Evolutionary conservation across 2,329 filamentous ascomycete species (phyloP).

Genomic region (Clathrospora elynae): DNA sequence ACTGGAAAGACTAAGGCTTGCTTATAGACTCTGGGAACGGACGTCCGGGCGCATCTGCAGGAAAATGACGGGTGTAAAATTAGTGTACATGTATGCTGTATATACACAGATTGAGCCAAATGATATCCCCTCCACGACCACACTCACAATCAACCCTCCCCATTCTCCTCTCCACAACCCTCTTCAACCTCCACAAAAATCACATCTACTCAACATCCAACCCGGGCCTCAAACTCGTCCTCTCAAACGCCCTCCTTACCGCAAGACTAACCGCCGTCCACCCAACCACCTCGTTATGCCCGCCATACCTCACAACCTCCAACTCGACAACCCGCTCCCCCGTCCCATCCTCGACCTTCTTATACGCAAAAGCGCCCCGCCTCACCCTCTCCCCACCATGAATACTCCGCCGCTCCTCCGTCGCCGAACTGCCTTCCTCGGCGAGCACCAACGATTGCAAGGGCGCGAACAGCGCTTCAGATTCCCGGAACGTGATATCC

Average conservation of each 20-base stretch:
- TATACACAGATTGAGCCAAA: constrained; percentile 12
- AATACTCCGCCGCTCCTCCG: constrained; percentile 40
- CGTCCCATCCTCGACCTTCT: constrained; percentile 37
- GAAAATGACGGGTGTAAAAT: constrained; percentile 14
- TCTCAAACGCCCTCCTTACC: constrained; percentile 68
- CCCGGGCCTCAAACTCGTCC: constrained; percentile 41
- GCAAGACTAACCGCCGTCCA: constrained; percentile 68
- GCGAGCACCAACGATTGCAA: constrained; percentile 38
- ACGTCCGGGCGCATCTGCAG: constrained; percentile 18
- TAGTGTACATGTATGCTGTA: constrained; percentile 27
- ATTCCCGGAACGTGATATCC: constrained; percentile 79
- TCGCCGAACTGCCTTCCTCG: constrained; percentile 30
- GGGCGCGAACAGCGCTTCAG: constrained; percentile 44
- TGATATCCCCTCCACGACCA: constrained; percentile 21
- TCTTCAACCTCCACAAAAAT: constrained; percentile 3
- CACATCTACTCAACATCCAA: constrained; percentile 34
- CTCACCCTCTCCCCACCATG: constrained; percentile 39
- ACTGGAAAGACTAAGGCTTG: constrained; percentile 17
- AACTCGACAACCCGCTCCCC: constrained; percentile 45
- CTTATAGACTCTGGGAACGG: constrained; percentile 31
- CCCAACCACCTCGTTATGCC: constrained; percentile 71
- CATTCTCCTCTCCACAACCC: not conserved
- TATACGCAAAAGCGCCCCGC: constrained; percentile 46
- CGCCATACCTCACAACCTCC: constrained; percentile 53
- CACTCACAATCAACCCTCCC: not conserved